Conservation (phyloP, 306 rosid genomes). For the Cyamopsis tetragonoloba region DNA sequence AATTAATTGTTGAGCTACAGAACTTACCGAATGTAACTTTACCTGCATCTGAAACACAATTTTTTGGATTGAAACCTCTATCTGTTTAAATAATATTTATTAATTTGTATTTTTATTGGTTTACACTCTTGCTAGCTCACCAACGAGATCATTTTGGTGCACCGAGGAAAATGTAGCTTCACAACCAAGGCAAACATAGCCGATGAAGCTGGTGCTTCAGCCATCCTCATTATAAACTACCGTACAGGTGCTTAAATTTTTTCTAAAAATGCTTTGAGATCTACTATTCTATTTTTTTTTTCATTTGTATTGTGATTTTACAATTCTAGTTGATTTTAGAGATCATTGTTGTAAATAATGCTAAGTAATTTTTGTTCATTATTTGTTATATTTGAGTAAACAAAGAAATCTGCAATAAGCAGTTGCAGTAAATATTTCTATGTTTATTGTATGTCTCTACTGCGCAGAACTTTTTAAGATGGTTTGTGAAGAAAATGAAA, state of each 20-base stretch:
- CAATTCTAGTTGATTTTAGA: neutral
- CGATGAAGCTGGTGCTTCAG: conserved; percentile 80
- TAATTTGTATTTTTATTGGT: conserved; percentile 31
- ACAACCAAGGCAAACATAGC: conserved; percentile 90
- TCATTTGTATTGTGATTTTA: neutral
- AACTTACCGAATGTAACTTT: conserved; percentile 9
- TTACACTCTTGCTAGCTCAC: conserved; percentile 62
- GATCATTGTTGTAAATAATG: conserved; percentile 10
- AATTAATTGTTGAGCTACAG: conserved; percentile 18
- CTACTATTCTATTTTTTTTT: neutral
- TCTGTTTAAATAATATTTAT: conserved; percentile 2
- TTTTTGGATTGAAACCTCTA: conserved; percentile 21
- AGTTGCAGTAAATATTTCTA: neutral
- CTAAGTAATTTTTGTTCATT: neutral
- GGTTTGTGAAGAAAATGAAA: conserved; percentile 85
- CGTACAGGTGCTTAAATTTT: conserved; percentile 55
- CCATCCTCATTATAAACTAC: conserved; percentile 82
- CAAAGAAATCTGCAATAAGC: neutral
- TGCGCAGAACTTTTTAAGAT: conserved; percentile 92
- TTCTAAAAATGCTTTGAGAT: neutral
- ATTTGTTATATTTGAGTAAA: neutral
- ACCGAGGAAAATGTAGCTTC: conserved; percentile 95
- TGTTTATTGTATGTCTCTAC: neutral
- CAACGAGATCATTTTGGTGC: conserved; percentile 77
- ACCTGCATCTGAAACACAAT: neutral